These are phyloP conservation scores for Xylaria sp. DNA, from an alignment of 2,329 filamentous ascomycete species.

Conservation along the genomic window DNA sequence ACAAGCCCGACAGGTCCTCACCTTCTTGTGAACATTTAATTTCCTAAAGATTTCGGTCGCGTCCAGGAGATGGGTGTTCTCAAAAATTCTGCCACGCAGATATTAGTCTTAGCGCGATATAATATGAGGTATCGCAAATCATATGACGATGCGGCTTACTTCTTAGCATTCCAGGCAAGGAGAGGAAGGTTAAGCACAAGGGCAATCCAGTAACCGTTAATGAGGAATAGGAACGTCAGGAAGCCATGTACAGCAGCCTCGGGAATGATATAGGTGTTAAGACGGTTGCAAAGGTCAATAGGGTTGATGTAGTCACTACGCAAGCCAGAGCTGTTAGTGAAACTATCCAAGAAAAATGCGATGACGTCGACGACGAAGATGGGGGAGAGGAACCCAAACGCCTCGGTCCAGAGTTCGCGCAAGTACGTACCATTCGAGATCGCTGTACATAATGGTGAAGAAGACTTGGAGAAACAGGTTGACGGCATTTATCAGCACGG, in stretches of 20 bases:
- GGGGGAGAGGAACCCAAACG: constrained; percentile 28
- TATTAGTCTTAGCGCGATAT: constrained; percentile 36
- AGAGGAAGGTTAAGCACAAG: constrained; percentile 92
- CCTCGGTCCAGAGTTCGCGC: constrained; percentile 12
- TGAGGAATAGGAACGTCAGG: constrained; percentile 93
- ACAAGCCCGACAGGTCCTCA: constrained; percentile 51
- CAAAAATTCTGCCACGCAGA: constrained; percentile 76
- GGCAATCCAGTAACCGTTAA: constrained; percentile 99
- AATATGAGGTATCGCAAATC: not conserved
- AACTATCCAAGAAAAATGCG: constrained; percentile 20
- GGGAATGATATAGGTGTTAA: constrained; percentile 99
- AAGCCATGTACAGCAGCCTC: constrained; percentile 98
- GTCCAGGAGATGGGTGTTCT: constrained; percentile 96
- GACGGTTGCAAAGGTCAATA: constrained; percentile 99
- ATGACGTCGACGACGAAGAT: constrained; percentile 41
- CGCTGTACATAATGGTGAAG: constrained; percentile 99
- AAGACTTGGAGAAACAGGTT: constrained; percentile 99
- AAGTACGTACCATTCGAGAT: constrained; percentile 90
- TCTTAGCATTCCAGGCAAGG: constrained; percentile 94
- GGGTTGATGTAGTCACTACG: constrained; percentile 98
- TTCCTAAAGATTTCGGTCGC: constrained; percentile 99
- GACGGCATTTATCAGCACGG: constrained; percentile 99
- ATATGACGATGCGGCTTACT: constrained; percentile 70
- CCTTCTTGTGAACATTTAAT: constrained; percentile 99
- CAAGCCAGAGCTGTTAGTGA: constrained; percentile 24